Conservation (phyloP, 352 stramenopile species). For the Elongisporangium prolatum region DNA sequence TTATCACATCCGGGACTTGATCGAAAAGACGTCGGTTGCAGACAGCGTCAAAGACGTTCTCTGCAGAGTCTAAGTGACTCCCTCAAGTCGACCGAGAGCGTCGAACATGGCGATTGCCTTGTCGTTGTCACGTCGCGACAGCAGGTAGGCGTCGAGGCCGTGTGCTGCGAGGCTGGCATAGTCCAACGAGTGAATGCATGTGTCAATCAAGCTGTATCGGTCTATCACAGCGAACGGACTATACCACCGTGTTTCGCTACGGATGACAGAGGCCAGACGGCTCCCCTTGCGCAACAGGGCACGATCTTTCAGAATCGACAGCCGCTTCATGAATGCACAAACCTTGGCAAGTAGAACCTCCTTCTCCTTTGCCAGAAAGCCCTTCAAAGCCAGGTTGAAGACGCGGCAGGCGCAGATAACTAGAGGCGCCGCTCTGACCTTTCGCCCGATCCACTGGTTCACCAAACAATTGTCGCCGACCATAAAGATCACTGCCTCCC, state of each 20-base stretch:
- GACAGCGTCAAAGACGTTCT: constrained; percentile 7
- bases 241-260: constrained; percentile 16
- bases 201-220: constrained; percentile 1
- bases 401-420: no score
- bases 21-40: constrained; percentile 7
- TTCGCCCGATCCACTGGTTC: no score
- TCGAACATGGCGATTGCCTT: no score
- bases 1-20: no score
- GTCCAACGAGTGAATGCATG: no score
- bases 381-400: not conserved
- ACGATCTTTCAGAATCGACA: constrained; percentile 4
- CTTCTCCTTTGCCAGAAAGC: constrained; percentile 9
- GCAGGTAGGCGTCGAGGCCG: constrained; percentile 3
- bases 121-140: no score
- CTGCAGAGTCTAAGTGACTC: constrained; percentile 14
- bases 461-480: constrained; percentile 14
- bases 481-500: constrained; percentile 13
- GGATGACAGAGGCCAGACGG: constrained; percentile 5
- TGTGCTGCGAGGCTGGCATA: constrained; percentile 8
- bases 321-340: constrained; percentile 3
- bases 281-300: constrained; percentile 4
- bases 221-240: constrained; percentile 8
- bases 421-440: no score
- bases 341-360: constrained; percentile 9
- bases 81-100: constrained; percentile 11